Evolutionary conservation across 2,329 filamentous ascomycete genomes (phyloP).

Genomic region (Metarhizium humberi): DNA sequence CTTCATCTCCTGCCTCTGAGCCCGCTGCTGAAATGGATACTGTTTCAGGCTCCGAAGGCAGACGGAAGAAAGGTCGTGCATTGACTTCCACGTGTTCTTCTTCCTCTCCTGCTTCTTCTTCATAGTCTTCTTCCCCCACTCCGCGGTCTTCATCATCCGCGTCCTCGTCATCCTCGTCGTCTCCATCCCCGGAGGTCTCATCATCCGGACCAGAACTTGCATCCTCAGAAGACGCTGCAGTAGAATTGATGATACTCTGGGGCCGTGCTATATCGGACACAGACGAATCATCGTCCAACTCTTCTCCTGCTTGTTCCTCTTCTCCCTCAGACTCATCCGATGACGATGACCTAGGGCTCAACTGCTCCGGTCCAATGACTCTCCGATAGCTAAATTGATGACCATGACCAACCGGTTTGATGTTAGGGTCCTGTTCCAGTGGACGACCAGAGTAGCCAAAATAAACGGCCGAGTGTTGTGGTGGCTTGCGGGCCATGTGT

Average conservation of each 20-base stretch:
- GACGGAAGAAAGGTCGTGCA: neutral
- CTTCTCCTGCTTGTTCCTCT: conserved; percentile 11
- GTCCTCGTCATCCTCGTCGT: neutral
- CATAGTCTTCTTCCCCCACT: neutral
- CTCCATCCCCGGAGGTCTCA: too few species aligned
- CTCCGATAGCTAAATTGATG: conserved; percentile 33
- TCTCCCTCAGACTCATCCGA: conserved; percentile 15
- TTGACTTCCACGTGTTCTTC: neutral
- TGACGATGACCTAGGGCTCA: conserved; percentile 26
- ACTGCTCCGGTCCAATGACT: conserved; percentile 21
- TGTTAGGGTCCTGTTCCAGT: conserved; percentile 27
- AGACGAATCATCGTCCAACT: conserved; percentile 10
- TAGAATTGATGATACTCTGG: neutral
- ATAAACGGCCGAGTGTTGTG: conserved; percentile 19
- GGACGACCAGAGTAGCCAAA: conserved; percentile 21
- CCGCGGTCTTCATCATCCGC: neutral
- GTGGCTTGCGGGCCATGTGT: conserved; percentile 22
- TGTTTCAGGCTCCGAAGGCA: neutral
- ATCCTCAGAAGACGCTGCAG: neutral
- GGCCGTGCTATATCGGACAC: neutral
- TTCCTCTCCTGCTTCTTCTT: neutral
- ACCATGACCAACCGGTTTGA: conserved; percentile 31
- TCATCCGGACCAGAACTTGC: too few species aligned
- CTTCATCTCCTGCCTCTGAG: conserved; percentile 13
- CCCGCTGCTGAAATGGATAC: neutral